Evolutionary conservation across 1,139 yeast species (phyloP).

Genomic region (Saccharomyces hybrid): DNA sequence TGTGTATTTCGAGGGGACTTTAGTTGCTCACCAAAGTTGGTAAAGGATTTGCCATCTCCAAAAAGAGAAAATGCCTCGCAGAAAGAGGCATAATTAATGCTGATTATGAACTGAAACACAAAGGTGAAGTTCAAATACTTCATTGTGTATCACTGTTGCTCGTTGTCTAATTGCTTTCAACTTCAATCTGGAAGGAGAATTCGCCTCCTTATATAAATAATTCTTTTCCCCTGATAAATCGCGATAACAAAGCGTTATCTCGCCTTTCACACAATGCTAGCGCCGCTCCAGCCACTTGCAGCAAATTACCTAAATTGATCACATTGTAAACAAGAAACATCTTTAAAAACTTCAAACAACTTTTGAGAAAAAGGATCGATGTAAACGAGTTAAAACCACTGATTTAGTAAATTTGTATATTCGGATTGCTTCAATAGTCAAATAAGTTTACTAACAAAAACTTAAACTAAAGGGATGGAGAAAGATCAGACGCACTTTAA

Average conservation of each 20-base stretch:
- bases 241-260: neutral
- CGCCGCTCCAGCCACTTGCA: neutral
- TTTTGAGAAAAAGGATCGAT: neutral
- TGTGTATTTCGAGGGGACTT: conserved; percentile 3
- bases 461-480: conserved; percentile 6
- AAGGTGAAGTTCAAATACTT: neutral
- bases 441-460: too few relatives aligned
- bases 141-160: neutral
- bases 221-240: neutral
- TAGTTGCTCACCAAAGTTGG: conserved; percentile 7
- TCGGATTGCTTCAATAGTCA: too few relatives aligned
- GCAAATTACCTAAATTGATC: neutral
- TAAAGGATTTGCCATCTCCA: conserved; percentile 6
- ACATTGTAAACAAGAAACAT: neutral
- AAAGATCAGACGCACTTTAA: conserved; percentile 17
- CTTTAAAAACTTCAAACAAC: neutral
- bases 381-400: neutral
- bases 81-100: neutral
- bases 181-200: neutral
- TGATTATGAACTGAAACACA: neutral
- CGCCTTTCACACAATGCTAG: neutral
- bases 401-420: too few relatives aligned
- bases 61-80: conserved; percentile 6
- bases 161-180: neutral
- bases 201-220: neutral